These are phyloP conservation scores for Solanum pinnatisectum DNA, from an alignment of 257 asterid genomes.

Conservation along the genomic window DNA sequence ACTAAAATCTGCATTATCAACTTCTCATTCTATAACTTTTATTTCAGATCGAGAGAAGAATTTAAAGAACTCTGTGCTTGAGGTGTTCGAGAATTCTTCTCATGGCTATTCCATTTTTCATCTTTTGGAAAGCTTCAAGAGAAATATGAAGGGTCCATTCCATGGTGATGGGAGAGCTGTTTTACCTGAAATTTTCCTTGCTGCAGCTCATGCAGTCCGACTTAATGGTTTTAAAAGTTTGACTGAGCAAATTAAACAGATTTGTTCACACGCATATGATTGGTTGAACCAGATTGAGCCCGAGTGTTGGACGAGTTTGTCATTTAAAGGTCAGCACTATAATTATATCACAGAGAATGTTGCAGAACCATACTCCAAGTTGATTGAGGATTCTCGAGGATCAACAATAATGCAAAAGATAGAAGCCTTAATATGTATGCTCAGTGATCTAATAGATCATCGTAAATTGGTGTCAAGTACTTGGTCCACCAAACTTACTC, in stretches of 20 bases:
- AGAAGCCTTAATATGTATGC: constrained; percentile 52
- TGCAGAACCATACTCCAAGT: constrained; percentile 50
- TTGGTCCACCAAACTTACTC: constrained; percentile 60
- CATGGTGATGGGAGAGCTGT: constrained; percentile 70
- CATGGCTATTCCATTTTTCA: constrained; percentile 79
- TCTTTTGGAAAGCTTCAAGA: constrained; percentile 74
- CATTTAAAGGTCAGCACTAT: constrained; percentile 57
- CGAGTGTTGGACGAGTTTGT: constrained; percentile 56
- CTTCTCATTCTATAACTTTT: constrained; percentile 49
- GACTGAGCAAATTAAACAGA: constrained; percentile 62
- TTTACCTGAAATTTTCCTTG: constrained; percentile 56
- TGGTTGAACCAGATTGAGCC: constrained; percentile 63
- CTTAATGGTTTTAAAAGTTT: constrained; percentile 35
- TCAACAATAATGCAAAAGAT: constrained; percentile 73
- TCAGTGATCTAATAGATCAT: constrained; percentile 32
- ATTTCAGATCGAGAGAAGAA: constrained; percentile 78
- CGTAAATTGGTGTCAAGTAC: constrained; percentile 38
- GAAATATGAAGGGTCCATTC: constrained; percentile 71
- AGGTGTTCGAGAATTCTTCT: constrained; percentile 52
- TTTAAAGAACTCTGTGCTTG: constrained; percentile 31
- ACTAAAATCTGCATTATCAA: constrained; percentile 51
- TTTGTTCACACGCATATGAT: constrained; percentile 53
- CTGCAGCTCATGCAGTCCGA: constrained; percentile 70
- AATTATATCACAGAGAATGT: constrained; percentile 50
- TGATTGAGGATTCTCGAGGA: constrained; percentile 63